Base-by-base conservation (phyloP, 495 filamentous ascomycete species). In the Aspergillus funiculosus region DNA sequence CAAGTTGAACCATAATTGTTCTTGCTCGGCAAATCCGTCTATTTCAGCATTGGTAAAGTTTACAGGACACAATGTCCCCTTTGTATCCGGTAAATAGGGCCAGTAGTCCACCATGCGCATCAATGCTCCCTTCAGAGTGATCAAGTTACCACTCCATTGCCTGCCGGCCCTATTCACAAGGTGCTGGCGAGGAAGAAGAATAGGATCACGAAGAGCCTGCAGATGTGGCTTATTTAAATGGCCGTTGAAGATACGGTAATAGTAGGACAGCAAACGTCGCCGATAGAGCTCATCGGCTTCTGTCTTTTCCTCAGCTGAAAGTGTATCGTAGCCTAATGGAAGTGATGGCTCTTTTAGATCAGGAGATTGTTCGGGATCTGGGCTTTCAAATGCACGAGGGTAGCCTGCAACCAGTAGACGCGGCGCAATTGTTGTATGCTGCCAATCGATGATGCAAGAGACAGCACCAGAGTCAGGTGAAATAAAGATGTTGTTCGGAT, bases 391-490 rank as follows among this genome's bases (percentile, higher is more conserved):
- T 31, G 38, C 14, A 22, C 28, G 47, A 5, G 57, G 57, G 17
- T 49, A 42, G 41, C 57, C 57, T 11, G 57, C 57, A 15, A 39
- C 40, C 14, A 60, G 48, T 11, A 52, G 19, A 29, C 32, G 54
- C 18, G 55, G 60, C 21, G 56, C 46, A 18, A 60, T 28, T 5
- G 31, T 45, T 5, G 54, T 27, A 37, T 58, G 51, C 41, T 63
- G 57, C 60, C 57, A 63, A 44, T 63, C 60, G n/a, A 63, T 60
- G 19, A 63, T 43, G 40, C 57, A 54, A 10, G 50, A 43, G 3
- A 63, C 26, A 6, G 45, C 43, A 25, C 45, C 43, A 13, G 60
- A 48, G 22, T 60, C 52, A 3, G 53, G 47, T 6, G 49, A 43
- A 14, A 63, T 42, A 28, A 63, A 58, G 26, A 59, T 52, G 39